phyloP scores from a whole-genome alignment of 768 basidiomycete species.

The Agaricus subrufescens region DNA sequence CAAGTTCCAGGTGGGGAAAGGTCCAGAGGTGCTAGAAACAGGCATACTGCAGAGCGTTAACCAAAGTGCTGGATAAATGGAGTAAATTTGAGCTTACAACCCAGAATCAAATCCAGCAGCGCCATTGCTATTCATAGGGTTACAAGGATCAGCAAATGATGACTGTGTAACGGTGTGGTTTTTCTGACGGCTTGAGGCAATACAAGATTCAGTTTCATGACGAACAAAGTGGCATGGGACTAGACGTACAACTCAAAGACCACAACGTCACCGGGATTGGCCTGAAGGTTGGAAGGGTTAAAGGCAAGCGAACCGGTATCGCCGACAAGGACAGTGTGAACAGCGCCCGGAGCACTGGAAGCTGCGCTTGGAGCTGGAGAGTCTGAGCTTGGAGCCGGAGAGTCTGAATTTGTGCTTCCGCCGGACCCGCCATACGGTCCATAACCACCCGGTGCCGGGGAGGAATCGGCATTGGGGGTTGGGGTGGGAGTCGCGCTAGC shows the following conservation, averaged over 20 bases:
- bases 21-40: slow-evolving; percentile 36
- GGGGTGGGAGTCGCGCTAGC: slow-evolving; percentile 33
- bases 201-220: not conserved
- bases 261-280: slow-evolving; percentile 49
- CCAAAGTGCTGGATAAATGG: not conserved
- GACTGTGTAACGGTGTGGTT: slow-evolving; percentile 67
- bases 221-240: not conserved
- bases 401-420: slow-evolving; percentile 39
- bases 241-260: slow-evolving; percentile 54
- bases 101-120: slow-evolving; percentile 50
- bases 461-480: slow-evolving; percentile 16
- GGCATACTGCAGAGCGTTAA: slow-evolving; percentile 23
- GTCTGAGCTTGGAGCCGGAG: slow-evolving; percentile 50
- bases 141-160: slow-evolving; percentile 56
- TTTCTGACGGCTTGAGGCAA: slow-evolving; percentile 45
- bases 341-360: slow-evolving; percentile 31
- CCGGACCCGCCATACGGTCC: slow-evolving; percentile 45
- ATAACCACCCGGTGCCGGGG: slow-evolving; percentile 14
- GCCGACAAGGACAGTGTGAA: slow-evolving; percentile 54
- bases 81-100: slow-evolving; percentile 35
- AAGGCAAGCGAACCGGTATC: slow-evolving; percentile 42
- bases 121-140: slow-evolving; percentile 33
- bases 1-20: slow-evolving; percentile 51
- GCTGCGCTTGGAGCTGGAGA: slow-evolving; percentile 48
- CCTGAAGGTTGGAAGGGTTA: slow-evolving; percentile 44